These are phyloP conservation scores for Phytophthora crassamura DNA, from an alignment of 352 stramenopile species.

Conservation along the genomic window DNA sequence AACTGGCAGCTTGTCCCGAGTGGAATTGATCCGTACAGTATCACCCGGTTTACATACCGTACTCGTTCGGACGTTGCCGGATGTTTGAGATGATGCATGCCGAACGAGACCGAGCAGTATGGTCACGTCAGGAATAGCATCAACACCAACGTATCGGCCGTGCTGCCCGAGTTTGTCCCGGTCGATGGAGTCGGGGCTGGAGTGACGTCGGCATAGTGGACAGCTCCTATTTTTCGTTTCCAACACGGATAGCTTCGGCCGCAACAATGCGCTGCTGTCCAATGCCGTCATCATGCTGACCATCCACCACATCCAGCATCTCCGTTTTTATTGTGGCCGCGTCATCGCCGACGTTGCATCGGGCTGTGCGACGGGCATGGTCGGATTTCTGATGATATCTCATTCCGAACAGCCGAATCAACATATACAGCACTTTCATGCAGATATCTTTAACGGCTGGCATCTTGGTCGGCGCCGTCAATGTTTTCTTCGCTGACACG, in stretches of 20 bases:
- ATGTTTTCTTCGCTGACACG: slow-evolving; percentile 55
- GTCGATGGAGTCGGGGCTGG: too few species aligned
- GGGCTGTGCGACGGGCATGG: slow-evolving; percentile 41
- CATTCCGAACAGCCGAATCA: slow-evolving; percentile 37
- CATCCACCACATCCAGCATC: slow-evolving; percentile 31
- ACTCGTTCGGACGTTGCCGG: too few species aligned
- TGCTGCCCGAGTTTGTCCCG: too few species aligned
- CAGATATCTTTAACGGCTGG: slow-evolving; percentile 50
- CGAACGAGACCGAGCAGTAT: too few species aligned
- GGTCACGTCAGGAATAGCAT: too few species aligned
- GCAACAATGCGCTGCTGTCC: slow-evolving; percentile 42
- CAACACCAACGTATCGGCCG: too few species aligned
- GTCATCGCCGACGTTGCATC: slow-evolving; percentile 49
- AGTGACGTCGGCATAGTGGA: slow-evolving; percentile 64
- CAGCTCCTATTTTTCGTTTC: slow-evolving; percentile 37
- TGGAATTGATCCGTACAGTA: too few species aligned
- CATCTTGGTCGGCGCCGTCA: slow-evolving; percentile 41
- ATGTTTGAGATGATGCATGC: too few species aligned
- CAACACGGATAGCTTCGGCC: slow-evolving; percentile 48
- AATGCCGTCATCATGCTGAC: slow-evolving; percentile 46
- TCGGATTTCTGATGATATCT: slow-evolving; percentile 51
- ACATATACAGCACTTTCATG: slow-evolving; percentile 39
- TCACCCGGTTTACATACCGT: too few species aligned
- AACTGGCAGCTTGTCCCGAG: too few species aligned
- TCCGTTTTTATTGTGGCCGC: slow-evolving; percentile 46